These are phyloP conservation scores for Vickermania ingenoplastis DNA, from an alignment of 208 protist species.

Conservation along the genomic window DNA sequence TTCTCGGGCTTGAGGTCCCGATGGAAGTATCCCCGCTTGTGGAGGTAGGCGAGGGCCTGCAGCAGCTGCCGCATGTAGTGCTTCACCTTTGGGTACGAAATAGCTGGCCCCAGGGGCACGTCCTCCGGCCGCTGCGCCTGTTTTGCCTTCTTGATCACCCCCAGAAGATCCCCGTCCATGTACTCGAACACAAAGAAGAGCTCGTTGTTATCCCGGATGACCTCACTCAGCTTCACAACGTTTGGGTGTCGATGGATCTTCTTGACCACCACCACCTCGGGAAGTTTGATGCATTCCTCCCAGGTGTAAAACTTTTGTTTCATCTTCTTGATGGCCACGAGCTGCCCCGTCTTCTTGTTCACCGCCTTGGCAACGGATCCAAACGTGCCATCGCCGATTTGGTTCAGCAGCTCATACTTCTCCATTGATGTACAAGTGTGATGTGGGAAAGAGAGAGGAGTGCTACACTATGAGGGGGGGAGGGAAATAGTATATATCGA, in stretches of 20 bases:
- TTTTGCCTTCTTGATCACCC: slow-evolving; percentile 91
- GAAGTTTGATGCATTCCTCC: slow-evolving; percentile 94
- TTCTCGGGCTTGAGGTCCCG: slow-evolving; percentile 98
- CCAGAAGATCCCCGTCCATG: slow-evolving; percentile 95
- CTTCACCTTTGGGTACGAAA: slow-evolving; percentile 84
- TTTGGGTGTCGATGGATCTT: slow-evolving; percentile 94
- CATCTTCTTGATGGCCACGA: slow-evolving; percentile 98
- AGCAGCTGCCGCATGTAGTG: slow-evolving; percentile 89
- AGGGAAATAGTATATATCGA: no score
- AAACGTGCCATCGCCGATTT: slow-evolving; percentile 96
- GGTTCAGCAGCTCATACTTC: slow-evolving; percentile 88
- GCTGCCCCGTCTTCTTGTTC: slow-evolving; percentile 84
- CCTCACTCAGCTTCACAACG: slow-evolving; percentile 95
- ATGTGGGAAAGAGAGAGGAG: background rate
- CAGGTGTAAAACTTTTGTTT: slow-evolving; percentile 96
- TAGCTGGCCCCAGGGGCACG: slow-evolving; percentile 18
- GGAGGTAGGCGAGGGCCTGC: slow-evolving; percentile 93
- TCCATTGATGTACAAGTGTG: slow-evolving; percentile 89
- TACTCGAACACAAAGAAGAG: slow-evolving; percentile 97
- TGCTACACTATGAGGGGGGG: background rate
- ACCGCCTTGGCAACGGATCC: slow-evolving; percentile 91
- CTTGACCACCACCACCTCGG: slow-evolving; percentile 90
- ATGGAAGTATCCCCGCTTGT: slow-evolving; percentile 95
- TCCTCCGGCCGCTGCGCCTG: slow-evolving; percentile 28
- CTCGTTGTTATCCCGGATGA: slow-evolving; percentile 95